phyloP scores from a whole-genome alignment of 2,329 filamentous ascomycete species.

The Aspergillus niger region DNA sequence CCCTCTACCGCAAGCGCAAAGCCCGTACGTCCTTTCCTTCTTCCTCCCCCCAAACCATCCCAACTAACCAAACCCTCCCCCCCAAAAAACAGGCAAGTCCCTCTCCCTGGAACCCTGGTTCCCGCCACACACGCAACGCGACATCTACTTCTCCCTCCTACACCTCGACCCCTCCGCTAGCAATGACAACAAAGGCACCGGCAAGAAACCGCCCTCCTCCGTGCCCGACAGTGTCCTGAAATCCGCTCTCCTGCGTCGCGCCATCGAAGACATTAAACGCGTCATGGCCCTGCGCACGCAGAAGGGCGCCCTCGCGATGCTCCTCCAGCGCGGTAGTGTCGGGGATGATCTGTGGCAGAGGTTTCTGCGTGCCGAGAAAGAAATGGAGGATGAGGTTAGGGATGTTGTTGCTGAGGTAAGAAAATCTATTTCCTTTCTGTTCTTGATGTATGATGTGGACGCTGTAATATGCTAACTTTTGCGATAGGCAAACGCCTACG shows the following conservation, averaged over 20 bases:
- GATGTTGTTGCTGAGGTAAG: constrained; percentile 89
- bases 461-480: no score
- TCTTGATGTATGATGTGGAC: no score
- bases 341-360: constrained; percentile 96
- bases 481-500: constrained; percentile 80
- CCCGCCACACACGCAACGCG: constrained; percentile 82
- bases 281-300: constrained; percentile 85
- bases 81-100: constrained; percentile 63
- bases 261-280: constrained; percentile 88
- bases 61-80: constrained; percentile 23
- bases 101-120: constrained; percentile 94
- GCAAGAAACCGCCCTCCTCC: constrained; percentile 45
- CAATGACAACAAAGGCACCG: constrained; percentile 61
- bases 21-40: constrained; percentile 59
- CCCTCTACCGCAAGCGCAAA: constrained; percentile 90
- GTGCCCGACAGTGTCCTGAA: constrained; percentile 84
- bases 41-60: not conserved
- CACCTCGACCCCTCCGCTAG: constrained; percentile 65
- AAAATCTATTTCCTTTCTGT: no score
- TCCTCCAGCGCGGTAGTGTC: constrained; percentile 87
- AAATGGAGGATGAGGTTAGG: constrained; percentile 93
- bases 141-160: constrained; percentile 90
- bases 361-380: constrained; percentile 88
- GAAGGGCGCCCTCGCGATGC: constrained; percentile 80
- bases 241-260: constrained; percentile 83